Evolutionary conservation across 2,329 filamentous ascomycete species (phyloP).

Genomic region (Paraconiothyrium sp.): DNA sequence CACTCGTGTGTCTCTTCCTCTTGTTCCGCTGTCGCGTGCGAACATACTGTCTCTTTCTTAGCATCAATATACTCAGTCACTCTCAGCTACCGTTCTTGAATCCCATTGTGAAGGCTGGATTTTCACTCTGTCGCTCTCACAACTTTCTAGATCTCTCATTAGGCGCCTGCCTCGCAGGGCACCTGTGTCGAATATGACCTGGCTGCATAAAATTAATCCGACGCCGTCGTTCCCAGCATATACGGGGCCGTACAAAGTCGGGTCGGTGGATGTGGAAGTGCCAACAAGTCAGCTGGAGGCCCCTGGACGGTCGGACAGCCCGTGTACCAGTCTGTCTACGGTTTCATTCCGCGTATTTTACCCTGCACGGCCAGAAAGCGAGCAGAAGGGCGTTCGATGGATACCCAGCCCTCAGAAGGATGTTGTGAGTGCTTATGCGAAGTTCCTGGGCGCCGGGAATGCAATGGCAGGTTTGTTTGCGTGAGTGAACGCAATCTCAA

Average conservation of each 20-base stretch:
- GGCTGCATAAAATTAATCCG: conserved; percentile 65
- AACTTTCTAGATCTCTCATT: conserved; percentile 29
- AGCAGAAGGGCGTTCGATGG: conserved; percentile 74
- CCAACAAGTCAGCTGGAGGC: conserved; percentile 65
- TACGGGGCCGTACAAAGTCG: conserved; percentile 80
- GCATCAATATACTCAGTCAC: background rate
- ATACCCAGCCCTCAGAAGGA: conserved; percentile 79
- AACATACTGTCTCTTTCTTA: background rate
- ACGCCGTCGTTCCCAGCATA: conserved; percentile 78
- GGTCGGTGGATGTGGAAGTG: conserved; percentile 82
- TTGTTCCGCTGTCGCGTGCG: background rate
- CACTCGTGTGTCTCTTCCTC: conserved; percentile 22
- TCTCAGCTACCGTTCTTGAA: background rate
- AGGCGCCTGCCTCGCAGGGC: conserved; percentile 17
- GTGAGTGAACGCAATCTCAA: conserved; percentile 34
- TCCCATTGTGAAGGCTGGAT: background rate
- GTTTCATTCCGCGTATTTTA: conserved; percentile 86
- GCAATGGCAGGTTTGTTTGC: conserved; percentile 54
- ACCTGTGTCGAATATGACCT: conserved; percentile 46
- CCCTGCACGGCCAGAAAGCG: conserved; percentile 57
- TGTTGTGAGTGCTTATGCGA: conserved; percentile 77
- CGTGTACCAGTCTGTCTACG: conserved; percentile 66
- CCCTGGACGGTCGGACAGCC: conserved; percentile 63
- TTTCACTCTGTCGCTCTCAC: conserved; percentile 43
- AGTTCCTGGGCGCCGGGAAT: conserved; percentile 70